Conservation (phyloP, 306 rosid species). For the Ochetophila trinervis region DNA sequence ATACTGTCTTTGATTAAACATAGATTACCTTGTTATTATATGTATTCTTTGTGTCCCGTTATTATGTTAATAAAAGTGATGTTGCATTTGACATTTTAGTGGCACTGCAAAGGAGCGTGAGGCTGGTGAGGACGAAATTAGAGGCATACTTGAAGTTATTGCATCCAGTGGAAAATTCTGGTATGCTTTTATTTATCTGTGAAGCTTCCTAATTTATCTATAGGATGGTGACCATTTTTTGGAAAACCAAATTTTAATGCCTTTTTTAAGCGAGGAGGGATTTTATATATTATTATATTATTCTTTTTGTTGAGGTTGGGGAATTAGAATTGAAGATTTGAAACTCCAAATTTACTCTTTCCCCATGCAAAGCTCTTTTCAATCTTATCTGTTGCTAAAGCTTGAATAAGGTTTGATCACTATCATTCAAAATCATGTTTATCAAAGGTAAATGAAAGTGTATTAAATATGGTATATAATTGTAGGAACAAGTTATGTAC, state of each 20-base stretch:
- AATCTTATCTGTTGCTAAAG: too few relatives aligned
- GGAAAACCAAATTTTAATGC: not conserved
- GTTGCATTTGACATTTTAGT: constrained; percentile 33
- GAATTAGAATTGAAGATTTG: not conserved
- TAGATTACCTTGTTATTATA: not conserved
- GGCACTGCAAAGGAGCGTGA: constrained; percentile 22
- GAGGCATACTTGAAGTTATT: constrained; percentile 39
- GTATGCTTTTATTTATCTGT: constrained; percentile 22
- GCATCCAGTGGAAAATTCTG: constrained; percentile 62
- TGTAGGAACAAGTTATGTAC: not conserved
- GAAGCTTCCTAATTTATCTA: constrained; percentile 4
- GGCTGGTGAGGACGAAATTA: constrained; percentile 35
- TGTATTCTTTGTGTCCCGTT: not conserved
- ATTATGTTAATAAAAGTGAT: not conserved
- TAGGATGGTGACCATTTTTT: not conserved
- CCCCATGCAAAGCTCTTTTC: too few relatives aligned
- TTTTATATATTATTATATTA: too few relatives aligned
- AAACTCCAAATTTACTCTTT: too few relatives aligned
- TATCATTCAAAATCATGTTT: too few relatives aligned
- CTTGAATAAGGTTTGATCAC: too few relatives aligned
- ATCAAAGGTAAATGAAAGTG: too few relatives aligned
- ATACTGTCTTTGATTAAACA: not conserved
- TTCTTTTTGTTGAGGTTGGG: not conserved
- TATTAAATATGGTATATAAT: not conserved
- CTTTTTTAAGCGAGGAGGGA: too few relatives aligned